A percentile compares a stretch with the other conserved stretches of the same genome.
Conservation (phyloP, 2,329 filamentous ascomycete species). For the Xylariaceae sp. region DNA sequence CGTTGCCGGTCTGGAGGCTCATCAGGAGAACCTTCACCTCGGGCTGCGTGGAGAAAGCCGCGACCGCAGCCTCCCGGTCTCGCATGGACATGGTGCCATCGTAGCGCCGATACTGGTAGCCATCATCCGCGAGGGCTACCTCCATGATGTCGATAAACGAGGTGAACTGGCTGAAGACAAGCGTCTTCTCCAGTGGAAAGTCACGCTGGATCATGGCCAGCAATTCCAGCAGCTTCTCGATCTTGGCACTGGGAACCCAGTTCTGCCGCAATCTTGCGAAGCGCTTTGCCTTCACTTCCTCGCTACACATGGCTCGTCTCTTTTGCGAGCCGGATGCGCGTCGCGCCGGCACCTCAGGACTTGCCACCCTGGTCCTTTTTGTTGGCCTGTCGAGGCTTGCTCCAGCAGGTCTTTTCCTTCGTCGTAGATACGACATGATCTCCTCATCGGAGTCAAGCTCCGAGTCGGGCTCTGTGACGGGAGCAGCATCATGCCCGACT, state of each 20-base stretch:
- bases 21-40: conserved; percentile 56
- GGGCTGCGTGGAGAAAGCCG: conserved; percentile 26
- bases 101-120: conserved; percentile 29
- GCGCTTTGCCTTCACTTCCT: conserved; percentile 26
- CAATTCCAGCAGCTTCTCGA: conserved; percentile 29
- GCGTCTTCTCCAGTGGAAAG: conserved; percentile 28
- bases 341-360: too few species aligned
- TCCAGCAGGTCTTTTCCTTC: conserved; percentile 11
- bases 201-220: conserved; percentile 25
- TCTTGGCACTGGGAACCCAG: conserved; percentile 31
- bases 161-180: conserved; percentile 33
- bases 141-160: conserved; percentile 34
- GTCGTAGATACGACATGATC: not conserved
- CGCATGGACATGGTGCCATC: conserved; percentile 29
- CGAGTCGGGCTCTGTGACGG: too few species aligned
- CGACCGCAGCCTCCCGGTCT: conserved; percentile 25
- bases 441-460: too few species aligned
- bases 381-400: conserved; percentile 5
- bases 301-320: conserved; percentile 23
- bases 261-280: conserved; percentile 25
- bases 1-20: conserved; percentile 69
- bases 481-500: too few species aligned
- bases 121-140: conserved; percentile 28
- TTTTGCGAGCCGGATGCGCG: conserved; percentile 25
- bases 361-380: conserved; percentile 12